Conservation (phyloP, 129 eudicot genomes). For the Flaveria brownii region DNA sequence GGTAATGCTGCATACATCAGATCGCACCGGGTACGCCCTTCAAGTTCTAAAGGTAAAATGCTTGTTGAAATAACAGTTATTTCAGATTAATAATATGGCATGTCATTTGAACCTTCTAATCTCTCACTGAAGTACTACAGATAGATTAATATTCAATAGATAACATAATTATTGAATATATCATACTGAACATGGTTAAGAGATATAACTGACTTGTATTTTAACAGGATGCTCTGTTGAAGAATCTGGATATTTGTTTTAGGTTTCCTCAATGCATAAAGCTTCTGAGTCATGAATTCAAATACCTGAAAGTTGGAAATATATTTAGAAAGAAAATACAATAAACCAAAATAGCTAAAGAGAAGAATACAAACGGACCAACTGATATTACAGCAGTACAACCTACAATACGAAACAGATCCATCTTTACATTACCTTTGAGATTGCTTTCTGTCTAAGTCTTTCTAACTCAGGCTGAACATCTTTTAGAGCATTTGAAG, state of each 20-base stretch:
- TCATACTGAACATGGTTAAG: slow-evolving; percentile 9
- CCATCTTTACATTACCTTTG: slow-evolving; percentile 51
- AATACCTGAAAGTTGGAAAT: slow-evolving; percentile 56
- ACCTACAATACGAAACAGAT: neutral
- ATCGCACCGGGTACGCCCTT: too few species aligned
- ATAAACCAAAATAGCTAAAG: slow-evolving; percentile 1
- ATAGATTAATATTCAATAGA: neutral
- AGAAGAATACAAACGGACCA: neutral
- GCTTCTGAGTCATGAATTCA: slow-evolving; percentile 95
- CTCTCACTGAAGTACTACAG: slow-evolving; percentile 13
- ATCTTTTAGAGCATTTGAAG: slow-evolving; percentile 86
- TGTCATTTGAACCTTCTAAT: neutral
- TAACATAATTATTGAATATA: slow-evolving; percentile 6
- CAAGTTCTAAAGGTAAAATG: slow-evolving; percentile 4
- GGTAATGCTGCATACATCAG: too few species aligned
- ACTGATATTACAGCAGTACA: neutral
- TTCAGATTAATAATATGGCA: slow-evolving; percentile 1
- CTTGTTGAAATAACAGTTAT: neutral
- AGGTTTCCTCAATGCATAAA: slow-evolving; percentile 93
- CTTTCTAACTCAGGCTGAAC: slow-evolving; percentile 95
- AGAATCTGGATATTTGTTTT: slow-evolving; percentile 98
- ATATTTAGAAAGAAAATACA: slow-evolving; percentile 5
- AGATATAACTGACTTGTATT: slow-evolving; percentile 75
- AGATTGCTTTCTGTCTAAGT: slow-evolving; percentile 93
- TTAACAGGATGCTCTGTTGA: slow-evolving; percentile 91